A percentile compares a stretch with the other conserved stretches of the same genome.
These are phyloP conservation scores for Tolypocladium tundrense DNA, from an alignment of 2,329 filamentous ascomycete species.

Conservation along the genomic window DNA sequence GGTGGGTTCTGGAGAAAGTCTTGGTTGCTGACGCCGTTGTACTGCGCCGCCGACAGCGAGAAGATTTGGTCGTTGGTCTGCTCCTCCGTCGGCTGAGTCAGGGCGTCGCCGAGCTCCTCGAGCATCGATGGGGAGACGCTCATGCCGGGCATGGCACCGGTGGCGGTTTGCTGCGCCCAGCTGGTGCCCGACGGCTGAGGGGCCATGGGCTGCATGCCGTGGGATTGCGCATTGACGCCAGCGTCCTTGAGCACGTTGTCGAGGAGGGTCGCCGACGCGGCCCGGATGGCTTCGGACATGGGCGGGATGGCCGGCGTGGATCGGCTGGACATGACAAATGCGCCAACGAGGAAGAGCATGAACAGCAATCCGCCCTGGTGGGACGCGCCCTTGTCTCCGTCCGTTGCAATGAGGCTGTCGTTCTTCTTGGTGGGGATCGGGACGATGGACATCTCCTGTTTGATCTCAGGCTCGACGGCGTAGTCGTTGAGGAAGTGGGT, in stretches of 20 bases:
- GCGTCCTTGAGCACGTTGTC: constrained; percentile 77
- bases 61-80: constrained; percentile 86
- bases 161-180: constrained; percentile 31
- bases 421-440: constrained; percentile 40
- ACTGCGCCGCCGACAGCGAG: constrained; percentile 75
- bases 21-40: constrained; percentile 61
- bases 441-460: constrained; percentile 43
- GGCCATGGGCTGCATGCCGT: constrained; percentile 33
- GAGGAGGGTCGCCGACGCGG: constrained; percentile 65
- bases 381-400: constrained; percentile 56
- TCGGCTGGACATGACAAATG: constrained; percentile 86
- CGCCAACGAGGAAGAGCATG: constrained; percentile 94
- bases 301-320: constrained; percentile 61
- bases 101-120: constrained; percentile 54
- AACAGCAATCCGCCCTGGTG: constrained; percentile 69
- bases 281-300: constrained; percentile 72
- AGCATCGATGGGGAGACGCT: constrained; percentile 48
- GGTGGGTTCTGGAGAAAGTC: constrained; percentile 55
- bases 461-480: constrained; percentile 50
- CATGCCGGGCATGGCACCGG: constrained; percentile 34
- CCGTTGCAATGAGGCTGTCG: constrained; percentile 23
- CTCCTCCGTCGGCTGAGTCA: constrained; percentile 68
- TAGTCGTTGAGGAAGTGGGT: constrained; percentile 63
- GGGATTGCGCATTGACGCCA: constrained; percentile 41
- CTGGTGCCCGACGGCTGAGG: constrained; percentile 41